These are phyloP conservation scores for Ophiocordyceps camponoti-leonardi DNA, from an alignment of 2,329 filamentous ascomycete species.

Conservation along the genomic window DNA sequence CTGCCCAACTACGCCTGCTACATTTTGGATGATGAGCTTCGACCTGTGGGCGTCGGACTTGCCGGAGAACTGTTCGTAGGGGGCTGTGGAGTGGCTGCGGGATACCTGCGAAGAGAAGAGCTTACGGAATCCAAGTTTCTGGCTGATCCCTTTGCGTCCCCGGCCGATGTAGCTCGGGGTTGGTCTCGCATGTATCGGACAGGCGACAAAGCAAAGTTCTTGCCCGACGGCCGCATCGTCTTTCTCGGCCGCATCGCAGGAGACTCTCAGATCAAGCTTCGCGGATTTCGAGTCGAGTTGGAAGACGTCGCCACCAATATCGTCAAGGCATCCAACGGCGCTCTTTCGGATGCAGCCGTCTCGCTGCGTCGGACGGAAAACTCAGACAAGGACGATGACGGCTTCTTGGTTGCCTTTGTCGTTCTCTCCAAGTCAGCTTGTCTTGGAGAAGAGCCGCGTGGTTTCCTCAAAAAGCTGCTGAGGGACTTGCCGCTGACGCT, in stretches of 20 bases:
- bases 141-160: slow-evolving; percentile 6
- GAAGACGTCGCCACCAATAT: slow-evolving; percentile 16
- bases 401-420: slow-evolving; percentile 2
- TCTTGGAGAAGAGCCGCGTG: not conserved
- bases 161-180: slow-evolving; percentile 7
- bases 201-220: slow-evolving; percentile 22
- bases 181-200: slow-evolving; percentile 23
- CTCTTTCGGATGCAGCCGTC: slow-evolving; percentile 6
- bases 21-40: slow-evolving; percentile 16
- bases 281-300: slow-evolving; percentile 19
- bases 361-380: not conserved
- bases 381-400: not conserved
- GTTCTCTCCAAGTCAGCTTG: not conserved
- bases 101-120: slow-evolving; percentile 19
- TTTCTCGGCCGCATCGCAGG: slow-evolving; percentile 18
- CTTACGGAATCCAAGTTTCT: slow-evolving; percentile 32
- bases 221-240: slow-evolving; percentile 16
- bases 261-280: slow-evolving; percentile 19
- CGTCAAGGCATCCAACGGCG: slow-evolving; percentile 6
- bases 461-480: slow-evolving; percentile 5
- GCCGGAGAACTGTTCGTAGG: slow-evolving; percentile 24
- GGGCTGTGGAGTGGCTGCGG: slow-evolving; percentile 21
- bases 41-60: slow-evolving; percentile 20
- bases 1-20: slow-evolving; percentile 17
- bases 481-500: slow-evolving; percentile 6